These are phyloP conservation scores for Eimeria praecox DNA, from an alignment of 169 alveolate species.

Conservation along the genomic window DNA sequence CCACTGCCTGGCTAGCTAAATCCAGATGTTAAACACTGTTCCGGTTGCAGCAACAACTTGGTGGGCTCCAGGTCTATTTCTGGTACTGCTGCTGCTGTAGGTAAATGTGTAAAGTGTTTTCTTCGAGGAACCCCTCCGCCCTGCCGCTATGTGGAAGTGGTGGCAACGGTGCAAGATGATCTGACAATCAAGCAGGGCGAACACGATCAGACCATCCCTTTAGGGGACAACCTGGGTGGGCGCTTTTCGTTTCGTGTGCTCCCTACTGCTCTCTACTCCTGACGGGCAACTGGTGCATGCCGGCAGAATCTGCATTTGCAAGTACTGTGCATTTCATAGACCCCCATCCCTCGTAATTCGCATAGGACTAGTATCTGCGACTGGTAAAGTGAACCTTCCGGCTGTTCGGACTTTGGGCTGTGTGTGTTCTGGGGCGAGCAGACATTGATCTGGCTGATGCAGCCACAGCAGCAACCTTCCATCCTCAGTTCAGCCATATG, in stretches of 20 bases:
- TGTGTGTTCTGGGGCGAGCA: neutral
- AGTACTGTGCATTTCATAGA: neutral
- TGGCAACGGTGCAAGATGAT: slow-evolving; percentile 71
- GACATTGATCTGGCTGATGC: slow-evolving; percentile 66
- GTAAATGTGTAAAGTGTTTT: slow-evolving; percentile 51
- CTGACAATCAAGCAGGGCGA: slow-evolving; percentile 53
- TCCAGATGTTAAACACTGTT: neutral
- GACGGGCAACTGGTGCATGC: neutral
- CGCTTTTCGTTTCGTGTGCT: neutral
- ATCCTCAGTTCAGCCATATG: slow-evolving; percentile 57
- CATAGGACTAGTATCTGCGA: neutral
- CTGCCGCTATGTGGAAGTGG: slow-evolving; percentile 66
- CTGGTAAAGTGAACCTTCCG: neutral
- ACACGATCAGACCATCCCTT: slow-evolving; percentile 44
- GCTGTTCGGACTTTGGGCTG: neutral
- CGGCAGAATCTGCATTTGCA: neutral
- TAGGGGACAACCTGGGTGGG: slow-evolving; percentile 64
- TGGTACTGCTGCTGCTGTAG: slow-evolving; percentile 36
- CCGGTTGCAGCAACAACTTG: neutral
- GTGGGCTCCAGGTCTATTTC: neutral
- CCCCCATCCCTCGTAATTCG: neutral
- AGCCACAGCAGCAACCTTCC: slow-evolving; percentile 72
- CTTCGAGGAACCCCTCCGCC: slow-evolving; percentile 48
- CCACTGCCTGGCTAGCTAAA: neutral
- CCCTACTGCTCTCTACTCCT: neutral